Evolutionary conservation across 805 yeast species (phyloP).

Genomic region (Saturnispora diversa): DNA sequence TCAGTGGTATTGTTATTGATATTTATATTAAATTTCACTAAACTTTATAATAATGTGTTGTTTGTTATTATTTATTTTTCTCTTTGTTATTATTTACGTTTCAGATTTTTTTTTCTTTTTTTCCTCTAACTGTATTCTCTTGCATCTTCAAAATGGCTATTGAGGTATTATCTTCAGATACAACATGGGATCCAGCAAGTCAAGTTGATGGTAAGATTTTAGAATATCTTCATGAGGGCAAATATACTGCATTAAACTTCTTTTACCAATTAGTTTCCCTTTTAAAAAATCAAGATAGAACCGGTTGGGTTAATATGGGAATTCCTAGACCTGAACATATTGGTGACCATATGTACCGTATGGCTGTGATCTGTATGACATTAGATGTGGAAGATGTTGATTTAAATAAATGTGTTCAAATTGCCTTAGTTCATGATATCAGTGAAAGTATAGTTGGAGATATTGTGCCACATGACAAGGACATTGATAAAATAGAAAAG

Average conservation of each 20-base stretch:
- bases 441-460: slow-evolving; percentile 95
- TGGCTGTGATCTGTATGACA: slow-evolving; percentile 75
- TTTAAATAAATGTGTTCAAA: slow-evolving; percentile 65
- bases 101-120: neutral
- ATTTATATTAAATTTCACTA: neutral
- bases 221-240: slow-evolving; percentile 23
- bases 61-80: neutral
- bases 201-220: slow-evolving; percentile 35
- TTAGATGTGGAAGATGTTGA: slow-evolving; percentile 38
- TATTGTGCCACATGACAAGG: slow-evolving; percentile 70
- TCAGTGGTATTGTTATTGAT: neutral
- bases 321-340: slow-evolving; percentile 57
- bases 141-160: neutral
- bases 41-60: neutral
- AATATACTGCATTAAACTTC: slow-evolving; percentile 27
- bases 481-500: slow-evolving; percentile 67
- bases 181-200: slow-evolving; percentile 38
- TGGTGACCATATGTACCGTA: slow-evolving; percentile 94
- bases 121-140: too few relatives aligned
- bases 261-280: slow-evolving; percentile 55
- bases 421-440: slow-evolving; percentile 86
- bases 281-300: slow-evolving; percentile 72
- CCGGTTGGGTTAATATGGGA: slow-evolving; percentile 87
- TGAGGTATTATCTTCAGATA: slow-evolving; percentile 6
- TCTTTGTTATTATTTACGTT: neutral